These are phyloP conservation scores for Poronia punctata DNA, from an alignment of 495 filamentous ascomycete species.

Conservation along the genomic window DNA sequence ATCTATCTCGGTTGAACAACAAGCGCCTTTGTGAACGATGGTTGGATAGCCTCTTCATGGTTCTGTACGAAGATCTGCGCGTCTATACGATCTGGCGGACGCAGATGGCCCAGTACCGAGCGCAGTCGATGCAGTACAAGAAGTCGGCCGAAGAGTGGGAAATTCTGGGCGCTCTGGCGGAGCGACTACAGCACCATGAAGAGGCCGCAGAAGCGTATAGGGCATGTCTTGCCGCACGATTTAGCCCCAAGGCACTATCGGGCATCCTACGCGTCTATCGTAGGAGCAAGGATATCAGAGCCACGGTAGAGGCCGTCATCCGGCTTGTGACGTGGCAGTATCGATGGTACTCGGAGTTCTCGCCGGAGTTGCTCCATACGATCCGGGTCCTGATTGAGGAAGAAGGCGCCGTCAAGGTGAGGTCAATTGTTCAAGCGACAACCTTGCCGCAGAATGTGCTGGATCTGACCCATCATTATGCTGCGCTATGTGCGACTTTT, in stretches of 20 bases:
- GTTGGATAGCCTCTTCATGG: conserved; percentile 99
- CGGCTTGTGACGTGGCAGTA: conserved; percentile 95
- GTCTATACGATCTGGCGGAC: conserved; percentile 99
- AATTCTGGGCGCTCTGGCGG: conserved; percentile 87
- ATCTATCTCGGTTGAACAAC: conserved; percentile 71
- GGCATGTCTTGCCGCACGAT: conserved; percentile 70
- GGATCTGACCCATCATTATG: conserved; percentile 94
- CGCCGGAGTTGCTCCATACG: conserved; percentile 75
- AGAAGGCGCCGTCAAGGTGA: conserved; percentile 93
- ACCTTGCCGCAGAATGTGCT: conserved; percentile 87
- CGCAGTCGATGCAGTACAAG: conserved; percentile 85
- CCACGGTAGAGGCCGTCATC: conserved; percentile 73
- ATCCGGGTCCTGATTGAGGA: conserved; percentile 92
- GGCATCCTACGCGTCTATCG: conserved; percentile 71
- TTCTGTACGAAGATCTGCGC: conserved; percentile 92
- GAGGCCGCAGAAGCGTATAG: conserved; percentile 91
- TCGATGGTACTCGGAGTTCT: conserved; percentile 99
- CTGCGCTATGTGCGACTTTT: conserved; percentile 87
- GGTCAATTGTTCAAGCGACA: conserved; percentile 94
- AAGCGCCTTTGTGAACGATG: conserved; percentile 96
- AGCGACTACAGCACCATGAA: conserved; percentile 80
- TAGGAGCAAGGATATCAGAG: conserved; percentile 65
- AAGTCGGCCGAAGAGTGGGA: conserved; percentile 98
- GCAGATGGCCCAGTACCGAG: conserved; percentile 86
- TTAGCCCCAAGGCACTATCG: conserved; percentile 82